phyloP scores from a whole-genome alignment of 371 early-diverging fungal genomes.

The Phascolomyces articulosus region DNA sequence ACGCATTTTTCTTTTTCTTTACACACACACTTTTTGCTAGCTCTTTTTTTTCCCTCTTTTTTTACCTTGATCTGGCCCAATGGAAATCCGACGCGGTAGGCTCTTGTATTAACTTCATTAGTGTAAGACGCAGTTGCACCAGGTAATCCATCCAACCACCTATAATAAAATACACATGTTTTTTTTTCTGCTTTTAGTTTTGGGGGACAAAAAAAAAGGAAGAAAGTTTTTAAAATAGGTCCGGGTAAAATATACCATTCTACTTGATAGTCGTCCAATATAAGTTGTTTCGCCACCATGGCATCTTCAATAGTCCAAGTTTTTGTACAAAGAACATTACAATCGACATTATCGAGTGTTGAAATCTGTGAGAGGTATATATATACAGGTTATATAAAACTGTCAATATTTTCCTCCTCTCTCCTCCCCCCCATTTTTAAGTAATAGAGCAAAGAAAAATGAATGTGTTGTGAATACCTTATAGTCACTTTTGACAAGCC shows the following conservation, averaged over 20 bases:
- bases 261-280: slow-evolving; percentile 43
- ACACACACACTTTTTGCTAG: no score
- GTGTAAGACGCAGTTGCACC: slow-evolving; percentile 54
- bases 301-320: slow-evolving; percentile 37
- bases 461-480: slow-evolving; percentile 25
- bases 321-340: slow-evolving; percentile 41
- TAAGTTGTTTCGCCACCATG: slow-evolving; percentile 35
- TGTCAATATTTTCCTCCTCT: no score
- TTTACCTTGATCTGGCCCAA: slow-evolving; percentile 39
- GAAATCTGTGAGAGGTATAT: slow-evolving; percentile 28
- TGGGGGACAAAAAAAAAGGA: background rate
- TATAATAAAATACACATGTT: slow-evolving; percentile 5
- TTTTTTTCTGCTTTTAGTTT: background rate
- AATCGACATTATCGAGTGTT: slow-evolving; percentile 36
- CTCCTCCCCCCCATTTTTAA: no score
- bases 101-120: slow-evolving; percentile 45
- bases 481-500: slow-evolving; percentile 38
- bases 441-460: no score
- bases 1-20: no score
- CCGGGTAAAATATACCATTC: slow-evolving; percentile 35
- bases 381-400: no score
- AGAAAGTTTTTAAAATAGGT: no score
- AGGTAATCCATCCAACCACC: slow-evolving; percentile 48
- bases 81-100: slow-evolving; percentile 51
- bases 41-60: no score